Conservation (phyloP, 805 yeast species). For the Cyberlindnera maritima region DNA sequence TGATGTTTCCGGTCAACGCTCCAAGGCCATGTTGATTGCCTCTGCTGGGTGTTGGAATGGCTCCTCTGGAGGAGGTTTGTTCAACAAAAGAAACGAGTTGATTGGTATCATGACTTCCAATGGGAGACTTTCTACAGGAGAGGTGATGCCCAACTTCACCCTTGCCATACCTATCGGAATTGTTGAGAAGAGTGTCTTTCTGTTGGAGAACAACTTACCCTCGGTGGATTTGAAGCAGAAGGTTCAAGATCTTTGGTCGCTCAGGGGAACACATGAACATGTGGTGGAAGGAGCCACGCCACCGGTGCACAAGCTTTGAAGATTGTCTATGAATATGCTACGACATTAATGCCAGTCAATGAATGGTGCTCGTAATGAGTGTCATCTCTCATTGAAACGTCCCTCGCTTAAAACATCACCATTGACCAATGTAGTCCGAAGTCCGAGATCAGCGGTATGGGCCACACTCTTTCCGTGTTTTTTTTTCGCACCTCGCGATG, state of each 20-base stretch:
- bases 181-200: conserved; percentile 22
- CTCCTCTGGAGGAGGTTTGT: conserved; percentile 30
- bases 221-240: conserved; percentile 14
- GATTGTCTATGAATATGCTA: not conserved
- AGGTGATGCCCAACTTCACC: conserved; percentile 28
- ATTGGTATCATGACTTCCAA: conserved; percentile 31
- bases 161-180: conserved; percentile 27
- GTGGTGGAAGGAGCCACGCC: conserved; percentile 4
- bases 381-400: not conserved
- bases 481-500: conserved; percentile 3
- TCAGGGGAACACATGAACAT: conserved; percentile 22
- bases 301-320: conserved; percentile 3
- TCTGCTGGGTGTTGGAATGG: conserved; percentile 32
- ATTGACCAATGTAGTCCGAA: not conserved
- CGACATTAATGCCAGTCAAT: not conserved
- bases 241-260: conserved; percentile 24
- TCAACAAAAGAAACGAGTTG: conserved; percentile 23
- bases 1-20: conserved; percentile 7
- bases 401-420: not conserved
- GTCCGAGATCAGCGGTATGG: not conserved
- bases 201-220: conserved; percentile 14
- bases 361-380: not conserved
- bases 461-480: not conserved
- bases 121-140: conserved; percentile 28
- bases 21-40: conserved; percentile 21